Conservation (phyloP, 208 protist species). For the Leishmania martiniquensis region DNA sequence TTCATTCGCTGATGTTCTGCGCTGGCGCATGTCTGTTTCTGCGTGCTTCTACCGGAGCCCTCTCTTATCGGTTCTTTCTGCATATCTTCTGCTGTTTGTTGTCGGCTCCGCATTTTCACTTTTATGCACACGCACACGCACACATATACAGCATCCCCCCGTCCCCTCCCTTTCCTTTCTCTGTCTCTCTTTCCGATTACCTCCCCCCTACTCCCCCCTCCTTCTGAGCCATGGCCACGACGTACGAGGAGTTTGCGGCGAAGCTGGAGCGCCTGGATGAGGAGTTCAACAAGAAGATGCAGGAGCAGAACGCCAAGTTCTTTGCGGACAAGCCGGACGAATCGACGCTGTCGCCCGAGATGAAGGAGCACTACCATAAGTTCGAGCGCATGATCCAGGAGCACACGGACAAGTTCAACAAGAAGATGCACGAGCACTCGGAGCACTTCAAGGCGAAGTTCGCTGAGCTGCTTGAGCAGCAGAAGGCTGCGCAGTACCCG, state of each 20-base stretch:
- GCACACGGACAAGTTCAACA: slow-evolving; percentile 94
- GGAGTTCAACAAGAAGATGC: slow-evolving; percentile 93
- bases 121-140: too few species aligned
- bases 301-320: slow-evolving; percentile 94
- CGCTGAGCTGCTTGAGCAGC: slow-evolving; percentile 89
- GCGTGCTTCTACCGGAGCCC: neutral
- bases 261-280: slow-evolving; percentile 92
- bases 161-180: neutral
- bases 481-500: slow-evolving; percentile 93
- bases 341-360: slow-evolving; percentile 88
- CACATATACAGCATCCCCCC: neutral
- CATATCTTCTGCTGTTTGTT: too few species aligned
- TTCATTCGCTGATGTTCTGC: neutral
- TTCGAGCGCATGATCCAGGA: slow-evolving; percentile 94
- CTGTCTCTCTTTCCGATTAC: neutral
- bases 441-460: slow-evolving; percentile 94
- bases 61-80: neutral
- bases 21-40: neutral
- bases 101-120: too few species aligned
- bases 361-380: slow-evolving; percentile 94
- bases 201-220: slow-evolving; percentile 4
- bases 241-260: slow-evolving; percentile 84
- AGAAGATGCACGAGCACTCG: slow-evolving; percentile 93
- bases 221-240: slow-evolving; percentile 76
- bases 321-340: slow-evolving; percentile 93